Percentiles rank a stretch among this genome's conserved stretches.
phyloP scores from a whole-genome alignment of 139 green algal species.

The Tetradesmus lagerheimii region DNA sequence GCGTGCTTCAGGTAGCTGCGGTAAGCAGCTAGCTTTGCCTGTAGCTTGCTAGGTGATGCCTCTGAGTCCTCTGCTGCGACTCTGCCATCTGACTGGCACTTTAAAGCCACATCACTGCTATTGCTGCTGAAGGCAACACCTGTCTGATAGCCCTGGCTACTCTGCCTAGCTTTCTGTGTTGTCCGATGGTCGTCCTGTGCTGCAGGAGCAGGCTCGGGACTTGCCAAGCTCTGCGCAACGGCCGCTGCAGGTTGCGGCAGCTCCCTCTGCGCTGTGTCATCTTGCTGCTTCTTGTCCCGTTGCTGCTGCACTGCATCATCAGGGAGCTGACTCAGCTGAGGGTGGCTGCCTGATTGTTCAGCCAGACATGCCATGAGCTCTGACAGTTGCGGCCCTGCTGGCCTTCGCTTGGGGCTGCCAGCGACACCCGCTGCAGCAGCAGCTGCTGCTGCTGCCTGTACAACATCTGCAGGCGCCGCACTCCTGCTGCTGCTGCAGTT shows the following conservation, averaged over 20 bases:
- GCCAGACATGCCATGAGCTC: not conserved
- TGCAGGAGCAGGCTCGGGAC: not conserved
- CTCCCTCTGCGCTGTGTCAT: not conserved
- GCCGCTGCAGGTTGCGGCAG: not conserved
- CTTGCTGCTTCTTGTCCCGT: not conserved
- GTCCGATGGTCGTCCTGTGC: not conserved
- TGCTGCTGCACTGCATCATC: not conserved
- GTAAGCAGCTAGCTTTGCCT: slow-evolving; percentile 6
- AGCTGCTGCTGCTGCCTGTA: not conserved
- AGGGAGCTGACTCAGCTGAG: not conserved
- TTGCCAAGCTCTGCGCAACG: not conserved
- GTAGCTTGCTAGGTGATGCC: slow-evolving; percentile 5
- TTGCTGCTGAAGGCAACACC: not conserved
- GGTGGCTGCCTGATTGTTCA: not conserved
- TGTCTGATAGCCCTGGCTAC: not conserved
- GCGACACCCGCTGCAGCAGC: not conserved
- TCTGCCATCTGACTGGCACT: too few species aligned
- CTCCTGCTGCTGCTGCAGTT: not conserved
- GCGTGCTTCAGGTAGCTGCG: slow-evolving; percentile 11
- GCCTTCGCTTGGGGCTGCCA: not conserved
- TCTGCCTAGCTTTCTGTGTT: not conserved
- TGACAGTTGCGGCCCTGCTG: not conserved
- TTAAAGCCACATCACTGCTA: not conserved
- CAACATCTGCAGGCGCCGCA: not conserved
- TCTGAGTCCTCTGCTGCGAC: not conserved